These are phyloP conservation scores for Osmanthus fragrans DNA, from an alignment of 257 asterid species.

Conservation along the genomic window DNA sequence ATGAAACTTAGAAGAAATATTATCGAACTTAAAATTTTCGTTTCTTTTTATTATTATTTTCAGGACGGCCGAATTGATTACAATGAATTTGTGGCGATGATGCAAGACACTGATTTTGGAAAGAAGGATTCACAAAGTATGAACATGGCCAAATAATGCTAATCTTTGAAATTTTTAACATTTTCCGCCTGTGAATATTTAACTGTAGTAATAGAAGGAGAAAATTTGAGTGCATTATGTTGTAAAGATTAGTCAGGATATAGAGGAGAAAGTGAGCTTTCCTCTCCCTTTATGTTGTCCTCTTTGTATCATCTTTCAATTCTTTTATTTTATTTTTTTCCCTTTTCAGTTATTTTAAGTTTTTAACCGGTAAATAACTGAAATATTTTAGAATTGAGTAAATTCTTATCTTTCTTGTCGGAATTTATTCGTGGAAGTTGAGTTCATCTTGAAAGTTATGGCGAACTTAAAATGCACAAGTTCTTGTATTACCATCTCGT, in stretches of 20 bases:
- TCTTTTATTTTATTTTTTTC: slow-evolving; percentile 11
- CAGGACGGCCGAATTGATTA: slow-evolving; percentile 89
- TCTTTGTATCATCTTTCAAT: slow-evolving; percentile 13
- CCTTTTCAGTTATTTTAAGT: neutral
- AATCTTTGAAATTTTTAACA: slow-evolving; percentile 10
- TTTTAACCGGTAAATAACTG: too few species aligned
- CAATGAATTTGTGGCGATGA: slow-evolving; percentile 82
- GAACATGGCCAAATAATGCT: slow-evolving; percentile 32
- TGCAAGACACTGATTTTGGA: slow-evolving; percentile 73
- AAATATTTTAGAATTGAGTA: too few species aligned
- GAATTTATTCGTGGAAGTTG: neutral
- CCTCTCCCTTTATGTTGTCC: slow-evolving; percentile 1
- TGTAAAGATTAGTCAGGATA: slow-evolving; percentile 37
- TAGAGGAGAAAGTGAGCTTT: slow-evolving; percentile 22
- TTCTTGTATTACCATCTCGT: neutral
- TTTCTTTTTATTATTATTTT: slow-evolving; percentile 3
- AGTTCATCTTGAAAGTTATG: neutral
- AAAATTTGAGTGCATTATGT: slow-evolving; percentile 9
- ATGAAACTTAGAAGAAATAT: neutral
- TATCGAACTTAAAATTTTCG: neutral
- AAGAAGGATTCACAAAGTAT: slow-evolving; percentile 35
- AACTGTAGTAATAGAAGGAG: slow-evolving; percentile 19
- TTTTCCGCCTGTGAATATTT: slow-evolving; percentile 28
- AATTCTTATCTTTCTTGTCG: neutral
- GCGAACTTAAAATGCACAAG: neutral